These are phyloP conservation scores for Corynespora cassiicola DNA, from an alignment of 2,329 filamentous ascomycete genomes.

Conservation along the genomic window DNA sequence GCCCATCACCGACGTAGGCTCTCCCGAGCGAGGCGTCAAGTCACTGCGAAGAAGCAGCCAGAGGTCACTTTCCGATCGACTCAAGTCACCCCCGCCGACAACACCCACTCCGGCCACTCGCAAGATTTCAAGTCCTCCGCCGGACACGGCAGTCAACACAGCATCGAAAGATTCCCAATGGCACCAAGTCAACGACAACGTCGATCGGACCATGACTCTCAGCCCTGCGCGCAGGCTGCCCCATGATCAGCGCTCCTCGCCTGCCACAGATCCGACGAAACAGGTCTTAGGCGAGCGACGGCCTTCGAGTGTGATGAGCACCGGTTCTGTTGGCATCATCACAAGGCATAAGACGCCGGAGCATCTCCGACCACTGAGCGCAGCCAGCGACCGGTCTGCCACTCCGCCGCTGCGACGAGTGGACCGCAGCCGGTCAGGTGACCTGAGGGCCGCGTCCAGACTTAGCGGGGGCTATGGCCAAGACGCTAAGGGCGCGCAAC, in stretches of 20 bases:
- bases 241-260: conserved; percentile 43
- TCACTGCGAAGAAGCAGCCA: conserved; percentile 40
- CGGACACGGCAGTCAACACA: conserved; percentile 25
- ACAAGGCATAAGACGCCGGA: conserved; percentile 50
- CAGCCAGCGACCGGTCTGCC: conserved; percentile 61
- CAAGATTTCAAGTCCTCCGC: conserved; percentile 31
- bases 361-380: conserved; percentile 67
- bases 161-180: conserved; percentile 34
- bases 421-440: conserved; percentile 73
- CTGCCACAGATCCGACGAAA: conserved; percentile 40
- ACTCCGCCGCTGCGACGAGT: conserved; percentile 76
- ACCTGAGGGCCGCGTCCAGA: conserved; percentile 74
- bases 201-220: conserved; percentile 49
- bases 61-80: conserved; percentile 43
- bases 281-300: conserved; percentile 42
- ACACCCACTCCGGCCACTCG: conserved; percentile 37
- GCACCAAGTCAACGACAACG: conserved; percentile 55
- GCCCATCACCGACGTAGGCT: conserved; percentile 49
- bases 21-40: conserved; percentile 51
- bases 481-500: conserved; percentile 40
- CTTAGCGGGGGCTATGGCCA: conserved; percentile 56
- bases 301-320: conserved; percentile 52
- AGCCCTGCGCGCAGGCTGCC: conserved; percentile 42
- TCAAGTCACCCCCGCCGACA: conserved; percentile 37
- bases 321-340: conserved; percentile 50